Base-by-base conservation (phyloP, 2,329 filamentous ascomycete species). In the Emmonsiellopsis sp. region DNA sequence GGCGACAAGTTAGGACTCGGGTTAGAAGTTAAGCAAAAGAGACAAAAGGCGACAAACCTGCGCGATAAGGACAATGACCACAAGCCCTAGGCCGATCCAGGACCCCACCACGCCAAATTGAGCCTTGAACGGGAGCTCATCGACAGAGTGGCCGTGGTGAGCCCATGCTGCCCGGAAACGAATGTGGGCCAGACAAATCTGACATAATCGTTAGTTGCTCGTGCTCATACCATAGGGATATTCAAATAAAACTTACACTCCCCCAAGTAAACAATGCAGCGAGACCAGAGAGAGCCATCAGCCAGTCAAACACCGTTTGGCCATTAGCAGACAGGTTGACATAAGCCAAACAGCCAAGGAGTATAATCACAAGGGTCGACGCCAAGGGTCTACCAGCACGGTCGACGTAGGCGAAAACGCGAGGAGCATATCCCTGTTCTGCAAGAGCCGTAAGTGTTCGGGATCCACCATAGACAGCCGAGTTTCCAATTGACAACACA, bases 211-310 rank as follows among this genome's bases (percentile, higher is more conserved):
- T 34, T 53, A 42, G 30, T 34, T 13, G 13, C 5, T 6, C 7
- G 46, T 43, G 20, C 20, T 26, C 20, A 26, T 7, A 49, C 13
- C 11, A 5, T 11, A n/a, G 11, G 10, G 11, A 10, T 16, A 20
- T 30, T 2, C 6, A 49, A 40, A 7, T 26, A 26, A 26, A 38
- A 58, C 58, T 49, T 55, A 58, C 58, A 45, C 78, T 81, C 20
- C 76, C 81, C 83, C 83, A 86, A 13, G 82, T 80, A 66, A 85
- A 85, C 44, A 86, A 75, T 26, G 80, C 76, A 10, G 79, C 78
- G 1, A 86, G 75, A 52, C 80, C 83, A 2, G 82, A 84, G 10
- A 86, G 71, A 5, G 83, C 79, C 30, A 81, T 76, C 1, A 86
- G 77, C 83, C 83, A 86, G 57, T 79, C 75, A 52, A 86, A 84